Percentiles rank a stretch among this genome's conserved stretches.
Evolutionary conservation across 192 early-diverging fungal genomes (phyloP).

Genomic region (Coemansia sp.): DNA sequence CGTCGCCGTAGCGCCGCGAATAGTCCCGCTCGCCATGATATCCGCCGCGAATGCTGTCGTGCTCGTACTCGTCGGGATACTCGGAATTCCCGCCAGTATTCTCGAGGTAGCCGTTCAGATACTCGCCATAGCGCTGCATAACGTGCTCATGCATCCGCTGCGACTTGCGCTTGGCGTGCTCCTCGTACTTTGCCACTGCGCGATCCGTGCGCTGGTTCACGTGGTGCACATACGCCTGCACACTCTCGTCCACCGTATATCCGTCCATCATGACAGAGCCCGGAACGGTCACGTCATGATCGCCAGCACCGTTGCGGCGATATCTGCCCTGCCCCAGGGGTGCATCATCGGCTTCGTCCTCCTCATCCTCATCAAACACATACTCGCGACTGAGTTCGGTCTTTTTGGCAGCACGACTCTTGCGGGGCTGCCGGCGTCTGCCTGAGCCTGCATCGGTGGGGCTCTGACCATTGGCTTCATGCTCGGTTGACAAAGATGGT

Average conservation of each 20-base stretch:
- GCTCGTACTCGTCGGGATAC: slow-evolving; percentile 1
- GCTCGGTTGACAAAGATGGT: slow-evolving; percentile 5
- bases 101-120: slow-evolving; percentile 40
- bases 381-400: slow-evolving; percentile 42
- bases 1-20: slow-evolving; percentile 1
- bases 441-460: background rate
- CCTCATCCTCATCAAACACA: slow-evolving; percentile 41
- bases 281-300: slow-evolving; percentile 25
- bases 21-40: slow-evolving; percentile 16
- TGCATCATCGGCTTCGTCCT: slow-evolving; percentile 19
- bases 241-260: slow-evolving; percentile 41
- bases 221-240: slow-evolving; percentile 48
- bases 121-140: slow-evolving; percentile 44
- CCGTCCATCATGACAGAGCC: slow-evolving; percentile 4
- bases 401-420: slow-evolving; percentile 23
- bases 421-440: slow-evolving; percentile 22
- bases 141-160: slow-evolving; percentile 51
- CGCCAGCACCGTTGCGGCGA: background rate
- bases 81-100: slow-evolving; percentile 10
- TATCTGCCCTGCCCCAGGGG: slow-evolving; percentile 24
- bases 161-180: slow-evolving; percentile 34
- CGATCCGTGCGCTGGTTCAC: slow-evolving; percentile 45
- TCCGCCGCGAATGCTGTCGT: background rate
- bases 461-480: slow-evolving; percentile 1
- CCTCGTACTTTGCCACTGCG: slow-evolving; percentile 46